phyloP scores from a whole-genome alignment of 768 basidiomycete genomes.

The Lentinula boryana region DNA sequence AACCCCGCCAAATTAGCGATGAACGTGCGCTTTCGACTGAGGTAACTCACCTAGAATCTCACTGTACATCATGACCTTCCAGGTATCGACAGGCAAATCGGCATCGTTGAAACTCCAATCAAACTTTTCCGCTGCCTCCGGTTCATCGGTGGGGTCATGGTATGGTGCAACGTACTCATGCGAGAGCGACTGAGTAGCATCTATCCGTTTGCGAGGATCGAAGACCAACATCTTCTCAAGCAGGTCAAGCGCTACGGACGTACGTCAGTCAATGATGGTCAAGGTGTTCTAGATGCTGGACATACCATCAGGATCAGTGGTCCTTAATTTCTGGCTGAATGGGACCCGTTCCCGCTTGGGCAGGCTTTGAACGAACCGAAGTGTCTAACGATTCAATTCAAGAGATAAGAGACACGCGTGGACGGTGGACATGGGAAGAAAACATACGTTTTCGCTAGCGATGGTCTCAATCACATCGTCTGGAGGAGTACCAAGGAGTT shows the following conservation, averaged over 20 bases:
- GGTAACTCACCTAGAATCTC: constrained; percentile 81
- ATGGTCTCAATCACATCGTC: constrained; percentile 99
- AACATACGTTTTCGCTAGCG: constrained; percentile 85
- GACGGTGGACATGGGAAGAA: neutral
- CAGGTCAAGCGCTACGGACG: constrained; percentile 73
- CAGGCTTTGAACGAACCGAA: constrained; percentile 96
- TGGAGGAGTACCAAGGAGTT: constrained; percentile 95
- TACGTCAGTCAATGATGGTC: neutral
- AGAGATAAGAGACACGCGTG: neutral
- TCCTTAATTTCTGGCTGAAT: constrained; percentile 89
- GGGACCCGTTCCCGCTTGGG: constrained; percentile 96
- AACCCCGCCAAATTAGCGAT: neutral
- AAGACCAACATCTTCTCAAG: constrained; percentile 99
- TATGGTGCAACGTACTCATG: constrained; percentile 97
- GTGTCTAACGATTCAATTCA: constrained; percentile 51
- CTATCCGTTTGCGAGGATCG: constrained; percentile 96
- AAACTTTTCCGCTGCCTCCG: constrained; percentile 87
- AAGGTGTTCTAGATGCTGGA: constrained; percentile 8
- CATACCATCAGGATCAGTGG: constrained; percentile 80
- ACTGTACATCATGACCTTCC: constrained; percentile 99
- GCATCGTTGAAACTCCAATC: constrained; percentile 99
- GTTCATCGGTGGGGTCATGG: constrained; percentile 98
- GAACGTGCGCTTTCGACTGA: neutral
- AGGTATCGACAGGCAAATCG: constrained; percentile 95
- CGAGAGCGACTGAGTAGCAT: constrained; percentile 80